Evolutionary conservation across 495 filamentous ascomycete species (phyloP), one percentile per base, ranked within the genome.

Genomic region (Xylaria flabelliformis): DNA sequence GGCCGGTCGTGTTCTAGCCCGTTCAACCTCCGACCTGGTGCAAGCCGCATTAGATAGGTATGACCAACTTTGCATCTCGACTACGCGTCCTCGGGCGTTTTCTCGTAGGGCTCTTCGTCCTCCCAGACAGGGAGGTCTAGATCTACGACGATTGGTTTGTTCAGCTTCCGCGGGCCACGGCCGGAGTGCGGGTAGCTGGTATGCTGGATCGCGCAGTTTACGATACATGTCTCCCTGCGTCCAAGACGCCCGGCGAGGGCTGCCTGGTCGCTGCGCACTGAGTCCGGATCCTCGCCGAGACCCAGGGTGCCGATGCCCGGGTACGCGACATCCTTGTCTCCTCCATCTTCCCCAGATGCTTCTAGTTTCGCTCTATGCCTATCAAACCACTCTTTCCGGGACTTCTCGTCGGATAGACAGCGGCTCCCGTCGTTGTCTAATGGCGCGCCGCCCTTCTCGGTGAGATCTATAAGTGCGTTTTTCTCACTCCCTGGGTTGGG

Each of bases 141-240:
- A 77, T 97, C 91, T 32, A 95, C 89, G 9, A 95, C 89, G 67
- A 95, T 91, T 9, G 93, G 90, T 74, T 92, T 91, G 80, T 93
- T 89, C 80, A 92, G 89, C 67, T 75, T 83, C 76, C 90, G 91
- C 41, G 83, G 84, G 2, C 80, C 82, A 1, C 78, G 78, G 19
- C 84, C 85, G 1, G 74, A 77, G 72, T 91, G 89, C 53, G 91
- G 90, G 83, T 88, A 92, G 74, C 86, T 91, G 3, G 83, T 89
- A 12, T 89, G 87, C 84, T 91, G 84, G 72, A 94, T 90, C 21
- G 92, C 89, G 42, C 91, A 91, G 81, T 95, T 95, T 74, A 94
- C 85, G 64, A 96, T 82, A 76, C 90, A 93, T 10, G 92, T 94
- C 82, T 95, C 93, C 69, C 80, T 85, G 74, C 91, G 85, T 46